Evolutionary conservation across 2,329 filamentous ascomycete genomes (phyloP).

Genomic region (Ceratocystis cacaofunesta): DNA sequence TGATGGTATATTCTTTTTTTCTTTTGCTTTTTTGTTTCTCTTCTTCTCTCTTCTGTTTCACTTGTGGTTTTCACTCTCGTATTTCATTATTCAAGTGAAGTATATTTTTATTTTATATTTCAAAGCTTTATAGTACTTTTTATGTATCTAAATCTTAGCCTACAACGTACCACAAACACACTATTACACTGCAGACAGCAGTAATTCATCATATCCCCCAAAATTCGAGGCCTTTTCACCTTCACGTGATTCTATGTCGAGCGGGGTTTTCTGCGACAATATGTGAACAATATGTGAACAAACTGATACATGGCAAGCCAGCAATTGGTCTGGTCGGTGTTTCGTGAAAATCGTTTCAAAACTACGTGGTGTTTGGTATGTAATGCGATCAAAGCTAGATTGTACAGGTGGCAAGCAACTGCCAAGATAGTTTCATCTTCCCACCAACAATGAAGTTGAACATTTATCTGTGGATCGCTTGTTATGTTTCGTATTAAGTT

Average conservation of each 20-base stretch:
- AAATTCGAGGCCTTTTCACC: not conserved
- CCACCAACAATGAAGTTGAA: too few species aligned
- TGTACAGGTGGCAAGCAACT: not conserved
- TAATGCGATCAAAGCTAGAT: not conserved
- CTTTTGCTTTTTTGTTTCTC: conserved; percentile 9
- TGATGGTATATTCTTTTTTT: conserved; percentile 13
- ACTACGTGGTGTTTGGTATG: not conserved
- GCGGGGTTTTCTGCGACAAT: not conserved
- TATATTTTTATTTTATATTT: too few species aligned
- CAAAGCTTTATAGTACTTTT: not conserved
- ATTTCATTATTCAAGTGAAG: too few species aligned
- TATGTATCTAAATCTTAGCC: too few species aligned
- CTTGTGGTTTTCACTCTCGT: not conserved
- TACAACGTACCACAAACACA: too few species aligned
- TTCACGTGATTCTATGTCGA: not conserved
- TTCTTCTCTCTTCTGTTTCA: not conserved
- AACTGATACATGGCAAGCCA: not conserved
- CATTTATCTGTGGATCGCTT: too few species aligned
- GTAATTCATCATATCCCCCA: not conserved
- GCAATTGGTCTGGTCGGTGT: not conserved
- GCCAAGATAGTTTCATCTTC: not conserved
- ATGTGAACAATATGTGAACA: not conserved
- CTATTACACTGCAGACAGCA: too few species aligned
- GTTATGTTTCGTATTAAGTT: too few species aligned
- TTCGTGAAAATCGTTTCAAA: not conserved